A percentile compares a stretch with the other conserved stretches of the same genome.
These are phyloP conservation scores for Crithidia brevicula DNA, from an alignment of 208 protist species.

Conservation along the genomic window DNA sequence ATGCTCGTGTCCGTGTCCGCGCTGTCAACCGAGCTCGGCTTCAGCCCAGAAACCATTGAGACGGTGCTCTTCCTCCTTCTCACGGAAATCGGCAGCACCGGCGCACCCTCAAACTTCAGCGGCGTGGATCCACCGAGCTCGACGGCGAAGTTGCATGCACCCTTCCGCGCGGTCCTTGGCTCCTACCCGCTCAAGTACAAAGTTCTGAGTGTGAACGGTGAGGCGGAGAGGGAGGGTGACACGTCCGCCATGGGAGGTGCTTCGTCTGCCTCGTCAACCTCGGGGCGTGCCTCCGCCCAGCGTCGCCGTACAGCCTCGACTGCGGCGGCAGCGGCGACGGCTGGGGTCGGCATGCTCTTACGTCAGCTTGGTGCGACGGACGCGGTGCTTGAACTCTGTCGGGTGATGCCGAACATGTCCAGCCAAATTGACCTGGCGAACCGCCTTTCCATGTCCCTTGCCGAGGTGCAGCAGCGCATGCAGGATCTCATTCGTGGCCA, in stretches of 20 bases:
- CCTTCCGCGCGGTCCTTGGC: conserved; percentile 52
- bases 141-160: conserved; percentile 1
- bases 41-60: conserved; percentile 77
- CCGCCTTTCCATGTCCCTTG: conserved; percentile 45
- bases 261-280: not conserved
- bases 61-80: conserved; percentile 83
- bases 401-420: conserved; percentile 33
- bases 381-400: conserved; percentile 65
- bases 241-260: too few relatives aligned
- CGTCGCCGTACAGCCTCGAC: conserved; percentile 12
- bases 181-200: conserved; percentile 55
- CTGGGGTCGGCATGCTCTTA: conserved; percentile 52
- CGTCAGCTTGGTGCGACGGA: conserved; percentile 68
- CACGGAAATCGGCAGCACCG: conserved; percentile 8
- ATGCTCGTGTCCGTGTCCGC: conserved; percentile 60
- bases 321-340: conserved; percentile 1
- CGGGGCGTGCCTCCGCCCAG: conserved; percentile 2
- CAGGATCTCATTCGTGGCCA: conserved; percentile 55
- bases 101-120: too few relatives aligned
- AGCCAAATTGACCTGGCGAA: conserved; percentile 72
- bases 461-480: conserved; percentile 67
- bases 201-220: conserved; percentile 25
- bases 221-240: not conserved
- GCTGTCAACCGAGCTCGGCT: conserved; percentile 63
- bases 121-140: not conserved